These are phyloP conservation scores for Wickerhamomyces ciferrii DNA, from an alignment of 805 yeast species.

Conservation along the genomic window DNA sequence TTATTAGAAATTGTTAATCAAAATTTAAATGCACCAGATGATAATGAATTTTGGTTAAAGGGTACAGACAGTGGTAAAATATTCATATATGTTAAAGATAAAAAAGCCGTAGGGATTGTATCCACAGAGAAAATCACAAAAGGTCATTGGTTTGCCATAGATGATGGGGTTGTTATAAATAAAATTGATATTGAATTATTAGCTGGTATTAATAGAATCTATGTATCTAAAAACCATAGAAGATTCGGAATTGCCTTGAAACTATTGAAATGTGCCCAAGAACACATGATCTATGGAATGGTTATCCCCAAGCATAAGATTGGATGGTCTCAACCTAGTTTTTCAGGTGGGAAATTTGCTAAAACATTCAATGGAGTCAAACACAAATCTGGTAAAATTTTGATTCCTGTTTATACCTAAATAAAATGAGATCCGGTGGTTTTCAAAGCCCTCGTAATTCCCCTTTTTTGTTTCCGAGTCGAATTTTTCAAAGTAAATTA, in stretches of 20 bases:
- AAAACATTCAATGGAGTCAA: slow-evolving; percentile 45
- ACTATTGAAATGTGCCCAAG: slow-evolving; percentile 38
- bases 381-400: slow-evolving; percentile 46
- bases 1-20: slow-evolving; percentile 50
- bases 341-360: slow-evolving; percentile 58
- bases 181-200: slow-evolving; percentile 31
- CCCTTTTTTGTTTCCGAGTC: neutral
- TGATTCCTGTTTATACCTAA: slow-evolving; percentile 41
- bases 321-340: slow-evolving; percentile 73
- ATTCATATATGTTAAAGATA: slow-evolving; percentile 39
- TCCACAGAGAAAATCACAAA: slow-evolving; percentile 42
- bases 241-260: slow-evolving; percentile 43
- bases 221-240: slow-evolving; percentile 40
- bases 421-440: neutral
- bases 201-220: slow-evolving; percentile 46
- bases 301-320: slow-evolving; percentile 35
- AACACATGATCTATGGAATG: slow-evolving; percentile 45
- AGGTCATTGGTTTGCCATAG: slow-evolving; percentile 58
- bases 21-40: slow-evolving; percentile 57
- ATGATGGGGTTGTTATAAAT: slow-evolving; percentile 45
- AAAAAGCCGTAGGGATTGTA: slow-evolving; percentile 49
- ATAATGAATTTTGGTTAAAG: slow-evolving; percentile 32
- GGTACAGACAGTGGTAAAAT: slow-evolving; percentile 25
- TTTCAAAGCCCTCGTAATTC: no score
- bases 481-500: neutral